Evolutionary conservation across 163 green algal species (phyloP), one percentile per base, ranked within the genome.

Genomic region (Chlorella variabilis): DNA sequence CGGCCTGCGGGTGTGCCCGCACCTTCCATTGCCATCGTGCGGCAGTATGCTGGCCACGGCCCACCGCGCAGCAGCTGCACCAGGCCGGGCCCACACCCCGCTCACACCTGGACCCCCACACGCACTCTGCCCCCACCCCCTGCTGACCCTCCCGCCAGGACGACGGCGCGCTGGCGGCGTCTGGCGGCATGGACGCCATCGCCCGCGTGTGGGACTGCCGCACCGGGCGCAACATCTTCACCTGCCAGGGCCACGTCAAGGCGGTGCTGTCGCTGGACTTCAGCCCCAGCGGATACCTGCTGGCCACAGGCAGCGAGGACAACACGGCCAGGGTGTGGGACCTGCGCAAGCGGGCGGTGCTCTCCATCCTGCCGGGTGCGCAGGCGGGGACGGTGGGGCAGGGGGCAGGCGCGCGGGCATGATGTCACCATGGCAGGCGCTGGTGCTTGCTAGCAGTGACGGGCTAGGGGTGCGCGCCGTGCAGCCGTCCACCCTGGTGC

Each of bases 181-280:
- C 91, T 4, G 94, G 86, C 4, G 97, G 97, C 31, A 86, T 99
- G 42, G 97, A 99, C 78, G 94, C 93, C 7, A 86, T 93, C n/a
- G 93, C 87, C 0, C 90, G 96, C 0, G 75, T 99, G 6, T 99
- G 96, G 97, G 97, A 99, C 77, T 82, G 94, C 51, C 90, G 97
- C 33, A 98, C 92, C 0, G 97, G 97, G 13, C 85, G 92, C 74
- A 96, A 90, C 87, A 91, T 99, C 51, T 74, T 94, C 42, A 84
- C 87, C 34, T 87, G 98, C 66, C 80, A 95, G 69, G 96, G 73
- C 73, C 96, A 99, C 78, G 91, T 96, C 25, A 96, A 98, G 86
- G 84, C 89, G 49, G 86, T 99, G 7, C 90, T 99, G 45, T 81
- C 84, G 1, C 78, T 96, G 0, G 96, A 98, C 83, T 98, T 98